Evolutionary conservation across 2,329 filamentous ascomycete genomes (phyloP), one percentile per base, ranked within the genome.

Genomic region (Verticillium alfalfae): DNA sequence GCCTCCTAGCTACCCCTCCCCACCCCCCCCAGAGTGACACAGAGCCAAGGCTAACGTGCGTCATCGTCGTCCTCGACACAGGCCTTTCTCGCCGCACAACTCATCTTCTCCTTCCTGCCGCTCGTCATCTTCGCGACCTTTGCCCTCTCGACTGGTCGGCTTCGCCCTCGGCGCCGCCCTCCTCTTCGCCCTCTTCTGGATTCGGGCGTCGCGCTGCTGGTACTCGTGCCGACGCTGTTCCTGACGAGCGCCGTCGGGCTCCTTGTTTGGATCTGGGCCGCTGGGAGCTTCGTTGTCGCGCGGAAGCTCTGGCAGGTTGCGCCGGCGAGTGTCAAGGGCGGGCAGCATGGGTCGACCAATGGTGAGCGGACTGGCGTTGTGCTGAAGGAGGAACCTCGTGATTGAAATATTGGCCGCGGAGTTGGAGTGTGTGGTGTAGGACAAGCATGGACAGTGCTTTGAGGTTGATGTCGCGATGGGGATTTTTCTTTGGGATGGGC

Each of bases 151-250:
- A 84, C 88, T 63, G 74, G 74, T 88, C 65, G 72, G 87, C 64
- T 83, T 92, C 71, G 84, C 88, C 16, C 70, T 90, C 49, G 75
- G 87, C 52, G 80, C 81, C 36, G 88, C 87, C 13, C 69, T 91
- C 45, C 68, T 87, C 61, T 91, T 91, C 77, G 83, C 84, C 1
- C 79, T 90, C 57, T 87, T 90, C 77, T 88, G 86, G 79, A 81
- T 87, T 60, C n/a, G n/a, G 85, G 87, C 58, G 72, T 91, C 55
- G 89, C 88, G 2, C 76, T 90, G 12, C 71, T 91, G 57, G 71
- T 93, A 49, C 81, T 95, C 16, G 75, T 91, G 0, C 90, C 90
- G 1, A 83, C 86, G 0, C 76, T 94, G 41, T 84, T 91, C 72
- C 72, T 91, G 64, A 88, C 88, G 2, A 85, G 83, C 13, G 81